Conservation (phyloP, 768 basidiomycete species). For the Pleurotus cornucopiae region DNA sequence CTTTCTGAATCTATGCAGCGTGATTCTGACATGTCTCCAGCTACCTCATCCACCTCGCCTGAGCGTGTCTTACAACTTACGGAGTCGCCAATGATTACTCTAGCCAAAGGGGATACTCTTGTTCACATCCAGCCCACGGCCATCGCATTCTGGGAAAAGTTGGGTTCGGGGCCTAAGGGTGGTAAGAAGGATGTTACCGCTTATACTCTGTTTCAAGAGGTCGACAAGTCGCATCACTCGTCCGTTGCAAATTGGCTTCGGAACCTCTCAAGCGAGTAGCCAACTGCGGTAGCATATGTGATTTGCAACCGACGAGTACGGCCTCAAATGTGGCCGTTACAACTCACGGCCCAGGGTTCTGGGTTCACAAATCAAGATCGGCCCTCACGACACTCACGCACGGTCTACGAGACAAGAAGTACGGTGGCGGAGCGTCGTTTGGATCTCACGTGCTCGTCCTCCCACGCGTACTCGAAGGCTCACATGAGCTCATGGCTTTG, state of each 20-base stretch:
- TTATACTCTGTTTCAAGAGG: constrained; percentile 68
- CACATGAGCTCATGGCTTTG: too few species aligned
- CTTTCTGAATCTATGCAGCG: neutral
- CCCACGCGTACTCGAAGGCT: too few species aligned
- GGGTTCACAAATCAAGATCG: too few species aligned
- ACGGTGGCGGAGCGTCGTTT: too few species aligned
- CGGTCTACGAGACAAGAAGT: too few species aligned
- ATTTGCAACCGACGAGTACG: too few species aligned
- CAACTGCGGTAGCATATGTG: too few species aligned
- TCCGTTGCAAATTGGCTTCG: constrained; percentile 60
- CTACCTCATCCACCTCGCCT: neutral
- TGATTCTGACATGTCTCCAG: neutral
- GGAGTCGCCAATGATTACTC: constrained; percentile 55
- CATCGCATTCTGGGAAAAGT: constrained; percentile 81
- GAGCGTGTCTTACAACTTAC: constrained; percentile 23
- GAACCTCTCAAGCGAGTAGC: constrained; percentile 47
- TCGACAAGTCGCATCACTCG: constrained; percentile 38
- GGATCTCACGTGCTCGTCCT: too few species aligned
- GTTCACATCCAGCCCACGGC: constrained; percentile 70
- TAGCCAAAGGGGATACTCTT: constrained; percentile 64
- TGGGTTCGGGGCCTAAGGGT: constrained; percentile 65
- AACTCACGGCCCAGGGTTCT: too few species aligned
- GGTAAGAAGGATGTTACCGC: constrained; percentile 69
- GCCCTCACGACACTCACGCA: too few species aligned
- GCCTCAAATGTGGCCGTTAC: too few species aligned